Evolutionary conservation across 306 rosid species (phyloP), one percentile per base, ranked within the genome.

Genomic region (Dryas drummondii): DNA sequence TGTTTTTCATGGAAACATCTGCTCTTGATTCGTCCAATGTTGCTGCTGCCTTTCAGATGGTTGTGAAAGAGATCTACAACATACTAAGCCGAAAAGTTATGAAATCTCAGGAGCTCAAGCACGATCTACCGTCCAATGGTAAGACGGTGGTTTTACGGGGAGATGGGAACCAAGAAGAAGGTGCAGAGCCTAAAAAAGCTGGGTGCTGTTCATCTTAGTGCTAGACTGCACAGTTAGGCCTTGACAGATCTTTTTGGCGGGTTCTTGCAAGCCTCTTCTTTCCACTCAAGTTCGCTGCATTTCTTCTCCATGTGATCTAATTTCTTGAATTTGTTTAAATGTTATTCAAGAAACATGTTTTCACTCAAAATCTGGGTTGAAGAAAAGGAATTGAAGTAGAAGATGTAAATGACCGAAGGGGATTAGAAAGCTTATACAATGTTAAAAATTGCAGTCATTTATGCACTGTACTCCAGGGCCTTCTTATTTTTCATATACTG

Each of bases 21-120:
- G 96, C 98, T 68, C 97, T 94, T 4, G 98, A 94, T 85, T 94
- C 98, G 22, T 91, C 97, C 53, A 91, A 94, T 26, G 98, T 94
- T 51, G 81, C 80, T 10, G 86, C 94, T 46, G 98, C 98, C 68
- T 94, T 94, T 79, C 93, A 94, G 86, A 94, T 88, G 48, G 91
- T 94, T 37, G 98, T 94, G 67, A 91, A 82, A 80, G 97, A 94
- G 90, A 94, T 94, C 71, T 94, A 91, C 87, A 86, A 80, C 82
- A 94, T 94, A 80, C 79, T 94, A 76, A 94, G 97, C 86, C 84
- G 97, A 66, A 94, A 94, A 84, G 98, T 94, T 41, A 94, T 91
- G 93, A 85, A 82, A 73, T 91, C 97, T 62, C 97, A 94, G 77
- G 98, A 94, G 87, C 93, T 87, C 64, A 81, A 82, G 41, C 37